Percentiles rank a stretch among this genome's conserved stretches.
Conservation (phyloP, 768 basidiomycete genomes). For the Sporobolomyces pararoseus region DNA sequence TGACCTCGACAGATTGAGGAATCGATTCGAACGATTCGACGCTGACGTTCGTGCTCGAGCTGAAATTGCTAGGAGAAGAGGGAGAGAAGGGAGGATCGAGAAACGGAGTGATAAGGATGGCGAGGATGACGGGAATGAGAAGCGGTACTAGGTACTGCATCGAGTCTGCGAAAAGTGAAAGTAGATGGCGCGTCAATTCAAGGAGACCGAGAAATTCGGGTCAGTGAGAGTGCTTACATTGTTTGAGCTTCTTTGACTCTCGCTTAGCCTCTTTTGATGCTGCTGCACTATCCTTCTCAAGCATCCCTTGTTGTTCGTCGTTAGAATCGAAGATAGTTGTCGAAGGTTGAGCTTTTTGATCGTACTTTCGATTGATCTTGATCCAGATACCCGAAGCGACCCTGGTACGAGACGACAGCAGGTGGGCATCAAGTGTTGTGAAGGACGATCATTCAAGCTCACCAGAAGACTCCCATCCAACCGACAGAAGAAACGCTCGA, state of each 20-base stretch:
- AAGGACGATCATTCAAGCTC: not conserved
- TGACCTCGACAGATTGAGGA: not conserved
- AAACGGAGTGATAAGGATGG: constrained; percentile 19
- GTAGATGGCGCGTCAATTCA: not conserved
- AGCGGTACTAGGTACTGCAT: constrained; percentile 32
- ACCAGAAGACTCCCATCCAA: constrained; percentile 44
- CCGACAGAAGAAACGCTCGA: constrained; percentile 31
- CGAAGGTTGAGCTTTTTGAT: constrained; percentile 13
- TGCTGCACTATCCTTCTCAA: not conserved
- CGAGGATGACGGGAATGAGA: constrained; percentile 17
- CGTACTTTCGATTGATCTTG: constrained; percentile 40
- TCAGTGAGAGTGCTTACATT: not conserved
- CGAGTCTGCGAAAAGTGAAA: not conserved
- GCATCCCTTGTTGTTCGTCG: constrained; percentile 8
- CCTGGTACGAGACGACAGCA: constrained; percentile 14
- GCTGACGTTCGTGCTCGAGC: not conserved
- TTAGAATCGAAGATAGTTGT: constrained; percentile 13
- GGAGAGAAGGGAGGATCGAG: not conserved
- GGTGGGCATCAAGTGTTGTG: too few relatives aligned
- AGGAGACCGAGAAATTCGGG: not conserved
- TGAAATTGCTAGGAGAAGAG: not conserved
- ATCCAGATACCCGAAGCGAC: constrained; percentile 40
- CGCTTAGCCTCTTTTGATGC: not conserved
- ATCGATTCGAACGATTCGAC: not conserved
- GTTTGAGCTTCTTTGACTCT: not conserved